phyloP scores from a whole-genome alignment of 2,329 filamentous ascomycete species.

The Penicillium paneum region DNA sequence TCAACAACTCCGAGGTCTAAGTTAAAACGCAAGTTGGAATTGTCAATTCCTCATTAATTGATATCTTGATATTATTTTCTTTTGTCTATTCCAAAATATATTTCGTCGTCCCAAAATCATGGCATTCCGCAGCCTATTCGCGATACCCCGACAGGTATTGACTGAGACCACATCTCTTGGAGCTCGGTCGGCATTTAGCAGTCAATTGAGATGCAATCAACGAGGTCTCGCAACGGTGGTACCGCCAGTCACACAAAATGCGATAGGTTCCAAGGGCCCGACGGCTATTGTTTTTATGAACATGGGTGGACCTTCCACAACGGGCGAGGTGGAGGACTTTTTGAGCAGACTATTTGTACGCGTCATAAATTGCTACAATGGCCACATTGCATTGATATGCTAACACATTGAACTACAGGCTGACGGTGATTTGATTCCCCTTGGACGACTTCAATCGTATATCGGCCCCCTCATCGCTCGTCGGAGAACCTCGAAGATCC shows the following conservation, averaged over 20 bases:
- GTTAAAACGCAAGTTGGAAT: not conserved
- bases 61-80: not conserved
- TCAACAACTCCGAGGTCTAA: constrained; percentile 5
- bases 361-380: constrained; percentile 8
- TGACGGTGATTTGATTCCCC: constrained; percentile 91
- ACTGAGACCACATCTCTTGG: constrained; percentile 17
- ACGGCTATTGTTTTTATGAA: constrained; percentile 99
- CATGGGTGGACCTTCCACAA: constrained; percentile 93
- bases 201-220: constrained; percentile 24
- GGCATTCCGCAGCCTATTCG: constrained; percentile 41
- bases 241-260: constrained; percentile 77
- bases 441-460: constrained; percentile 86
- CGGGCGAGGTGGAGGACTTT: constrained; percentile 83
- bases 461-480: constrained; percentile 82
- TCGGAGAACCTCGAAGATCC: constrained; percentile 89
- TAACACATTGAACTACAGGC: constrained; percentile 53
- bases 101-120: constrained; percentile 27
- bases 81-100: not conserved
- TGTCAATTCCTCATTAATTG: not conserved
- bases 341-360: constrained; percentile 86
- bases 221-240: constrained; percentile 57
- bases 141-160: constrained; percentile 31
- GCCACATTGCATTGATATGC: not conserved
- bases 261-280: constrained; percentile 68
- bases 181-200: constrained; percentile 22